Base-by-base conservation (phyloP, 129 eudicot species). In the Smallanthus sonchifolius region DNA sequence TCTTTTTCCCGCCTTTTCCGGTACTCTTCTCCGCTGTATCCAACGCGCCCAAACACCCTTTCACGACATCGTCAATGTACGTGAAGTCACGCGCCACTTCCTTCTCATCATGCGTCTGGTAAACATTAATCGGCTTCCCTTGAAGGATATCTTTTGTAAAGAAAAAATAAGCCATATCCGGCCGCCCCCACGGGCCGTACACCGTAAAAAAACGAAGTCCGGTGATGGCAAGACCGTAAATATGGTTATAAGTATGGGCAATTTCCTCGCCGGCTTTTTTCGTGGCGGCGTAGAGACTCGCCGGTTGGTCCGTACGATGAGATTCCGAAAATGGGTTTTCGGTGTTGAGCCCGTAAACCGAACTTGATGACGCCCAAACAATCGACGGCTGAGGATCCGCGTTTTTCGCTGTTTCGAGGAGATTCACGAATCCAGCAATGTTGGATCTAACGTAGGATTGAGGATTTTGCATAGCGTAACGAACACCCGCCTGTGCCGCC, bases 61-160 rank as follows among this genome's bases (percentile, higher is more conserved):
- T 89, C 5, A 89, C 96, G 0, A 89, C 60, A 28, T 89, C 96
- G 15, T 89, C 96, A 3, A 89, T 84, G 60, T 80, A 89, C 65
- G 96, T 89, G 76, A 89, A 89, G 72, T 89, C 96, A 84, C 96
- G 96, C 82, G 96, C 96, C 72, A 89, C 92, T 74, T 86, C 92
- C 10, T 84, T 77, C 2, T 78, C 86, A 10, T 83, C 90, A 7
- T 80, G 83, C 3, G 90, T 83, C 56, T 68, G 80, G 85, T 89
- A 89, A 4, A 89, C 57, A 7, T 71, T 81, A 1, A 89, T 86
- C 2, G 85, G 30, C 60, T 84, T 89, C 0, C 88, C 84, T 34
- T 84, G 86, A 0, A 89, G 60, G 9, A 89, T 87, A 55, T 87
- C 90, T 66, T 89, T 89, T 1, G 92, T 89, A 72, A 89, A 89